Percentiles rank a stretch among this genome's conserved stretches.
phyloP scores from a whole-genome alignment of 2,329 filamentous ascomycete genomes.

The Macrophomina tecta region DNA sequence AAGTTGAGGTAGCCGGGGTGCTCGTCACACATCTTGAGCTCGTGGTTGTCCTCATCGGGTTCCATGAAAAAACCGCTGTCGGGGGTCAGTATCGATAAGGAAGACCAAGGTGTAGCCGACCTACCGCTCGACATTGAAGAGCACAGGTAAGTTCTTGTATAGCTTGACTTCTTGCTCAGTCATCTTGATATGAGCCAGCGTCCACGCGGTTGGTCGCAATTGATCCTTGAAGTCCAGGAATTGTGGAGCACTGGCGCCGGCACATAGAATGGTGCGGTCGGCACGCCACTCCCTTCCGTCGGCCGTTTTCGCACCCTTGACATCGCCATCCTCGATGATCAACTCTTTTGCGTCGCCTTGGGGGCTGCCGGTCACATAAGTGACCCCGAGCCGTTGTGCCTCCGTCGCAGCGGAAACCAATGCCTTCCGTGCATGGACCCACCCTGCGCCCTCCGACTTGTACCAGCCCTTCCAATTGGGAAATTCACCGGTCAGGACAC shows the following conservation, averaged over 20 bases:
- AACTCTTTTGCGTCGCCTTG: conserved; percentile 49
- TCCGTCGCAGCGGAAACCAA: conserved; percentile 54
- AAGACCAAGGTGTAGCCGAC: neutral
- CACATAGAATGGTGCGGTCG: conserved; percentile 54
- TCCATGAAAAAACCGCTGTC: conserved; percentile 57
- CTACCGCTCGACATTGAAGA: conserved; percentile 52
- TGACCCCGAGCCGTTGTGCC: conserved; percentile 54
- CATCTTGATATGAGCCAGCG: conserved; percentile 59
- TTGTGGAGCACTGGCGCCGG: conserved; percentile 55
- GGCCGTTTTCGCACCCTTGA: conserved; percentile 52
- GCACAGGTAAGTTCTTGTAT: conserved; percentile 58
- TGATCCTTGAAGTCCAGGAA: conserved; percentile 60
- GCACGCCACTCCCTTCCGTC: conserved; percentile 52
- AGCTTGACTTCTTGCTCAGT: conserved; percentile 51
- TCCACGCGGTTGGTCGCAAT: conserved; percentile 62
- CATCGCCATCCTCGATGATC: conserved; percentile 43
- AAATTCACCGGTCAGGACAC: conserved; percentile 58
- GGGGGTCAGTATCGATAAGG: neutral
- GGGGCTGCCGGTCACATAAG: conserved; percentile 51
- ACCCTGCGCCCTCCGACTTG: conserved; percentile 55
- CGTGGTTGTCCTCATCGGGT: conserved; percentile 52
- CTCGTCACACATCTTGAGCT: conserved; percentile 61
- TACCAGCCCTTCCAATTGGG: conserved; percentile 59
- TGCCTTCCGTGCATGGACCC: conserved; percentile 60
- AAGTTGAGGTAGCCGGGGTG: conserved; percentile 64